Evolutionary conservation across 75 land plant species (phyloP).

Genomic region (Picea sitchensis): DNA sequence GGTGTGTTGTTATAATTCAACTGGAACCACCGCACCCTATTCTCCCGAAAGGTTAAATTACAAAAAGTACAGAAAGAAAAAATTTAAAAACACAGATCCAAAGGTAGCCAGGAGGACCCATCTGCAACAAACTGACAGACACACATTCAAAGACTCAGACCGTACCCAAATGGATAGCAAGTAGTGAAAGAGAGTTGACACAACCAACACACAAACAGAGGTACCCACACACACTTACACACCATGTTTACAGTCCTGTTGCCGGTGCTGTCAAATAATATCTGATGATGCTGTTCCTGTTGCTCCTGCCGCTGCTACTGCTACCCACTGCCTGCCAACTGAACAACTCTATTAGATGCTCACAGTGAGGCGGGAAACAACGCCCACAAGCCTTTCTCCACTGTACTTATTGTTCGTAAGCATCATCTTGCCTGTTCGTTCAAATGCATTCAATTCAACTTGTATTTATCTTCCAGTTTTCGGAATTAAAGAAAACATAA

Average conservation of each 20-base stretch:
- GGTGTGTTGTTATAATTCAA: too few relatives aligned
- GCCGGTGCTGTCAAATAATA: background rate
- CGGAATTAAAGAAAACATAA: background rate
- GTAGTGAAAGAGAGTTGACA: background rate
- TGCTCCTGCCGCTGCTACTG: constrained; percentile 8
- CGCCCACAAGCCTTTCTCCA: background rate
- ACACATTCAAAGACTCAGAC: constrained; percentile 9
- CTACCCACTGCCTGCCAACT: background rate
- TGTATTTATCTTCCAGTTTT: background rate
- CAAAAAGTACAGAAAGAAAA: too few relatives aligned
- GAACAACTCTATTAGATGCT: background rate
- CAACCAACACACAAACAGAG: background rate
- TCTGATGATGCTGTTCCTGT: background rate
- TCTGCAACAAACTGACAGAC: constrained; percentile 14
- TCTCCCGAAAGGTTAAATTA: too few relatives aligned
- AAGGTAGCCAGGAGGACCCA: constrained; percentile 10
- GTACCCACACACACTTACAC: background rate
- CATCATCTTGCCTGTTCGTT: background rate
- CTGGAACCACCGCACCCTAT: too few relatives aligned
- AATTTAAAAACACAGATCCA: background rate
- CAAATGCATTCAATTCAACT: too few relatives aligned
- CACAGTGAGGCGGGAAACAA: constrained; percentile 1
- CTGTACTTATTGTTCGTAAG: background rate
- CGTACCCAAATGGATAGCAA: background rate
- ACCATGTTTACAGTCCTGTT: constrained; percentile 11